phyloP scores from a whole-genome alignment of 75 land plant species.

The Selaginella tamariscina region DNA sequence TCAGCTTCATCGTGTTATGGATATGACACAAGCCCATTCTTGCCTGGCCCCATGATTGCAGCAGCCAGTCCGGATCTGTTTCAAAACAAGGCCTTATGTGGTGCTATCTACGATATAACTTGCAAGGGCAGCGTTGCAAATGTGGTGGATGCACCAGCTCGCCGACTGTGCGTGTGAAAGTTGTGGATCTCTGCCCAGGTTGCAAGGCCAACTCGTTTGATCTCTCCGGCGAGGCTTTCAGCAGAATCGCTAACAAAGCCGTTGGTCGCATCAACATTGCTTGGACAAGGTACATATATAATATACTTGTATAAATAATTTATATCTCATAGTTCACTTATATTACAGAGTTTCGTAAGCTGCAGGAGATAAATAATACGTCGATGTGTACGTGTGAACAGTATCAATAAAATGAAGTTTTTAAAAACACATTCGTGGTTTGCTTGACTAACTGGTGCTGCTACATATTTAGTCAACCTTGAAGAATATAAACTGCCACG shows the following conservation, averaged over 20 bases:
- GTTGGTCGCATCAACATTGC: constrained; percentile 10
- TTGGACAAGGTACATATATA: no score
- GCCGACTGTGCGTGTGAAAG: constrained; percentile 18
- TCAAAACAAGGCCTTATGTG: constrained; percentile 47
- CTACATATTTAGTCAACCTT: no score
- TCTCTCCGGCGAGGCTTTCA: constrained; percentile 20
- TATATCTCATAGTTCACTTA: no score
- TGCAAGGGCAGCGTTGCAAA: constrained; percentile 24
- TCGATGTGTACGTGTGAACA: no score
- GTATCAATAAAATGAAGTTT: no score
- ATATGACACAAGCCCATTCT: constrained; percentile 25
- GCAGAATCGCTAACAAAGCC: constrained; percentile 14
- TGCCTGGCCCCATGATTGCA: constrained; percentile 30
- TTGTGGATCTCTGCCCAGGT: constrained; percentile 19
- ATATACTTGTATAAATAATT: no score
- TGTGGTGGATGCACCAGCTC: constrained; percentile 17
- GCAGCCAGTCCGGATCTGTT: constrained; percentile 39
- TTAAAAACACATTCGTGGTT: no score
- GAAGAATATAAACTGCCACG: no score
- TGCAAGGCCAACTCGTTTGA: constrained; percentile 17
- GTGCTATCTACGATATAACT: constrained; percentile 32
- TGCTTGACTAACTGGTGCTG: no score
- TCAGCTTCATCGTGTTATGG: constrained; percentile 51
- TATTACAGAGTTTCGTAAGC: no score
- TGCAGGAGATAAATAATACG: no score